Evolutionary conservation across 2,329 filamentous ascomycete species (phyloP).

Genomic region (Spiromastix sp.): DNA sequence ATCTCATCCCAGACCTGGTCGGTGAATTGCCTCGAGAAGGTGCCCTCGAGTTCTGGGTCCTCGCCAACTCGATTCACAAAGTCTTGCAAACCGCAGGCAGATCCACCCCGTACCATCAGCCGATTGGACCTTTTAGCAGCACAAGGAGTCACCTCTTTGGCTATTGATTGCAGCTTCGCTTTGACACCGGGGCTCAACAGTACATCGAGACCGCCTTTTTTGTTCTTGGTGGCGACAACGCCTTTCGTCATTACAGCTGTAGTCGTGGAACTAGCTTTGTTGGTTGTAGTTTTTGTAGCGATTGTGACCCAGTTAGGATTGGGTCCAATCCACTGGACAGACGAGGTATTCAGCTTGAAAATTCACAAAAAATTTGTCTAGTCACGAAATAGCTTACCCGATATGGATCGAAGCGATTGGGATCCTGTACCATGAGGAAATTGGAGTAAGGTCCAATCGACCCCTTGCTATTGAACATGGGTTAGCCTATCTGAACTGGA

Average conservation of each 20-base stretch:
- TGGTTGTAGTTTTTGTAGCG: background rate
- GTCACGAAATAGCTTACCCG: too few relatives aligned
- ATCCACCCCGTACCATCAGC: background rate
- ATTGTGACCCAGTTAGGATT: background rate
- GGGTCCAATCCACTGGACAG: background rate
- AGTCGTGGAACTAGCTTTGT: background rate
- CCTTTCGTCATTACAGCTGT: background rate
- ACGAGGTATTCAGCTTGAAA: background rate
- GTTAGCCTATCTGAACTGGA: too few relatives aligned
- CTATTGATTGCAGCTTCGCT: background rate
- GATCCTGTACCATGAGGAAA: too few relatives aligned
- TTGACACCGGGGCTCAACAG: background rate
- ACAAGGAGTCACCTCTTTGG: background rate
- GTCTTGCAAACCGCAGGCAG: background rate
- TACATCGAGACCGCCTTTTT: background rate
- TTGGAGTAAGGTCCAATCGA: too few relatives aligned
- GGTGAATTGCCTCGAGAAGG: background rate
- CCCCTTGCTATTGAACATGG: too few relatives aligned
- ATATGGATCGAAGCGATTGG: too few relatives aligned
- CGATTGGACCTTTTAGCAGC: background rate
- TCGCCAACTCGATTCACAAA: background rate
- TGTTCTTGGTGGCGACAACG: background rate
- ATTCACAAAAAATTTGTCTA: too few relatives aligned
- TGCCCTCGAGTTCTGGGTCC: background rate
- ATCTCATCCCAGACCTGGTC: background rate